A percentile compares a stretch with the other conserved stretches of the same genome.
phyloP scores from a whole-genome alignment of 768 basidiomycete genomes.

The Paxillus involutus region DNA sequence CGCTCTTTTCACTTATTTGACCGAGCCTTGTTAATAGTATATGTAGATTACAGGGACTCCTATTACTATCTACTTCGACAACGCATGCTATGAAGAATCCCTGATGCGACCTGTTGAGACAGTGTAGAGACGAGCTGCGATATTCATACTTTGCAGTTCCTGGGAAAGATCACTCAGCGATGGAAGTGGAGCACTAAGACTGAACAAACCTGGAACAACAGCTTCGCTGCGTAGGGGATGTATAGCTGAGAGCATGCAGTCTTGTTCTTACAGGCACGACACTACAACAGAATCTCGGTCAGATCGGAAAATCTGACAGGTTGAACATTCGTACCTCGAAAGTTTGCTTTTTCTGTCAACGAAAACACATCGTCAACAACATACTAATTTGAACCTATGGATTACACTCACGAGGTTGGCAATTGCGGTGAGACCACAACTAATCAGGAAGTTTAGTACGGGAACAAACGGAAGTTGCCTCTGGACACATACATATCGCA shows the following conservation, averaged over 20 bases:
- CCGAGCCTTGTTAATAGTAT: conserved; percentile 17
- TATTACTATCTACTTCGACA: neutral
- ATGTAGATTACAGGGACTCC: conserved; percentile 37
- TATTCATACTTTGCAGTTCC: conserved; percentile 97
- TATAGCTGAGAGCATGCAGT: conserved; percentile 89
- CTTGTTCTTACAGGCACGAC: conserved; percentile 96
- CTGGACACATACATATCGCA: conserved; percentile 82
- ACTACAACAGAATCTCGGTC: conserved; percentile 39
- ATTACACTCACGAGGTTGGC: conserved; percentile 80
- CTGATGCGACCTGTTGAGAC: conserved; percentile 85
- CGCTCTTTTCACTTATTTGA: conserved; percentile 10
- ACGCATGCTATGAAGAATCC: conserved; percentile 38
- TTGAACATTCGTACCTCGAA: conserved; percentile 63
- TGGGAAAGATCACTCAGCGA: conserved; percentile 25
- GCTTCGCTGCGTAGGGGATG: conserved; percentile 95
- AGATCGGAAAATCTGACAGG: neutral
- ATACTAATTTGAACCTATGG: neutral
- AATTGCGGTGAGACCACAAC: conserved; percentile 95
- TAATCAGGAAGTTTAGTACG: conserved; percentile 29
- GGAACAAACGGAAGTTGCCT: neutral
- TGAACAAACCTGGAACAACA: conserved; percentile 82
- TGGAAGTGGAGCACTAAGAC: neutral
- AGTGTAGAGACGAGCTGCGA: conserved; percentile 84
- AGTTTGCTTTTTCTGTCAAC: conserved; percentile 86
- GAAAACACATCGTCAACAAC: conserved; percentile 7